Conservation (phyloP, 2,329 filamentous ascomycete genomes). For the Aspergillus sp. region DNA sequence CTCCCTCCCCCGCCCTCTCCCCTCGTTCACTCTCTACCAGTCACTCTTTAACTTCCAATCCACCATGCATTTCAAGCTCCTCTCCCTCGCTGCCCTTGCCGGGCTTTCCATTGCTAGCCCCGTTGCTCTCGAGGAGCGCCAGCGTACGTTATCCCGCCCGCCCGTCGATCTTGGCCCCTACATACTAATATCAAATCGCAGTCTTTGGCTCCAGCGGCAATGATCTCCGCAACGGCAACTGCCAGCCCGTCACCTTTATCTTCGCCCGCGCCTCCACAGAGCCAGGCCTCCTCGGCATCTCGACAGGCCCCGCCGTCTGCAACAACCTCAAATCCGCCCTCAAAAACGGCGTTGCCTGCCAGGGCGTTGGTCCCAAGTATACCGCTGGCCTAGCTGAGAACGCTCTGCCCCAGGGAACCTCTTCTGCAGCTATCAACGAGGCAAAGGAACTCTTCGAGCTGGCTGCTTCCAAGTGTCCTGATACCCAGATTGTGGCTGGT, state of each 20-base stretch:
- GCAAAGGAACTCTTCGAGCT: constrained; percentile 47
- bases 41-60: constrained; percentile 1
- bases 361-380: constrained; percentile 53
- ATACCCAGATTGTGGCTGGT: constrained; percentile 50
- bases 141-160: constrained; percentile 7
- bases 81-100: constrained; percentile 14
- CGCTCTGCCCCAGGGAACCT: constrained; percentile 44
- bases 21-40: background rate
- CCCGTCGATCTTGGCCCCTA: too few relatives aligned
- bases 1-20: background rate
- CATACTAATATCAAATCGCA: background rate
- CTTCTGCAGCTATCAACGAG: constrained; percentile 42
- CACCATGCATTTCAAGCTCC: constrained; percentile 9
- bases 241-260: constrained; percentile 51
- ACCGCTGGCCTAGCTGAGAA: constrained; percentile 43
- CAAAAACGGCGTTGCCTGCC: constrained; percentile 38
- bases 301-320: constrained; percentile 39
- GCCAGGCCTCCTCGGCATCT: constrained; percentile 51
- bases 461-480: constrained; percentile 51
- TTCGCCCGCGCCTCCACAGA: constrained; percentile 57
- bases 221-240: constrained; percentile 46
- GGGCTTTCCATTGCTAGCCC: constrained; percentile 17
- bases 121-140: constrained; percentile 17
- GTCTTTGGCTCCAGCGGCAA: constrained; percentile 31
- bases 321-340: constrained; percentile 26